These are phyloP conservation scores for Penicillium robsamsonii DNA, from an alignment of 495 filamentous ascomycete genomes.

Conservation along the genomic window DNA sequence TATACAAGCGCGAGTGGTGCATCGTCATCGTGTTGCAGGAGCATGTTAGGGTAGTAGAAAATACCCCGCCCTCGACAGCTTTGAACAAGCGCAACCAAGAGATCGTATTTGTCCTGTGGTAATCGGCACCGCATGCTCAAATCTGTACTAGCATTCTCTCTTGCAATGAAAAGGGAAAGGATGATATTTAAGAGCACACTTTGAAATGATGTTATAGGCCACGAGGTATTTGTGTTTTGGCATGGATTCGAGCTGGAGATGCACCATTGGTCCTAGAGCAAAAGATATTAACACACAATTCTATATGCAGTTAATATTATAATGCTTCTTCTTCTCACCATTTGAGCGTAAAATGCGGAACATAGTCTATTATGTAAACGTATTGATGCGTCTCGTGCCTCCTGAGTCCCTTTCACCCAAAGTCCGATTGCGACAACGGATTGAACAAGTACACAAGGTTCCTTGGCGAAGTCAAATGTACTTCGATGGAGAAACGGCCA, in stretches of 20 bases:
- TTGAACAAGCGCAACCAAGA: constrained; percentile 16
- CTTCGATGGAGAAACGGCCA: constrained; percentile 26
- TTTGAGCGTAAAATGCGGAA: constrained; percentile 20
- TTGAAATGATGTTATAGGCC: constrained; percentile 26
- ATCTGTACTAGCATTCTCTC: constrained; percentile 6
- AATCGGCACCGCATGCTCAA: constrained; percentile 12
- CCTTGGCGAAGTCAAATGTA: constrained; percentile 17
- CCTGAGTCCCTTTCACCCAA: constrained; percentile 16
- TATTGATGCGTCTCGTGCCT: constrained; percentile 13
- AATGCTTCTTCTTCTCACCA: too few species aligned
- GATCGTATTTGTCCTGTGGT: constrained; percentile 7
- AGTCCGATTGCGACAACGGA: constrained; percentile 23
- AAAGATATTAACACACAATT: background rate
- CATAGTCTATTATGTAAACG: constrained; percentile 15
- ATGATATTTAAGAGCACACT: constrained; percentile 23
- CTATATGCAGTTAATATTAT: background rate
- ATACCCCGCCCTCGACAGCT: constrained; percentile 19
- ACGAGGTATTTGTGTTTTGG: background rate
- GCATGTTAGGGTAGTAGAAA: constrained; percentile 26
- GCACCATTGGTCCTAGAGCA: constrained; percentile 12
- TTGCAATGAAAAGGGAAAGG: constrained; percentile 16
- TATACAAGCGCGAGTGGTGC: constrained; percentile 18
- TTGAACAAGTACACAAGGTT: constrained; percentile 23
- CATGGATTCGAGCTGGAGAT: background rate
- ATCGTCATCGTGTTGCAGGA: constrained; percentile 11